Conservation (phyloP, 2,329 filamentous ascomycete genomes). For the Aureobasidium musti region DNA sequence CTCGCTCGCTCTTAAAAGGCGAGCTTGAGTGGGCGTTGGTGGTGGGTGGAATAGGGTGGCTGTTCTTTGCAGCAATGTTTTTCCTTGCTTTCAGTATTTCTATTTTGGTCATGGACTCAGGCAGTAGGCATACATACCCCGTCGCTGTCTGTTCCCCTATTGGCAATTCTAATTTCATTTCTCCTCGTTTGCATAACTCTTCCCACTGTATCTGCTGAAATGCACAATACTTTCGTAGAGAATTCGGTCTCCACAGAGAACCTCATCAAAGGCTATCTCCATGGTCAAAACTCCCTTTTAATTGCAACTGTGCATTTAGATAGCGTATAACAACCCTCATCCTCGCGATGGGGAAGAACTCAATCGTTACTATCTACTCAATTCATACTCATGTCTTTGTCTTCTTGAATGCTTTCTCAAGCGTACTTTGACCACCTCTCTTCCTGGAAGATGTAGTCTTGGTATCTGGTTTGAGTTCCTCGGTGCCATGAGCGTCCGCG, state of each 20-base stretch:
- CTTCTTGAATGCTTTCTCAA: slow-evolving; percentile 40
- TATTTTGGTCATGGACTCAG: not conserved
- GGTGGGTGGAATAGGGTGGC: not conserved
- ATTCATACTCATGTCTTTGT: slow-evolving; percentile 31
- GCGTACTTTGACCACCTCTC: slow-evolving; percentile 40
- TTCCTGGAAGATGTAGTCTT: not conserved
- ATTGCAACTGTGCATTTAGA: too few species aligned
- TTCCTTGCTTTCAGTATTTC: slow-evolving; percentile 1
- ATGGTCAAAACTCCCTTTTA: too few species aligned
- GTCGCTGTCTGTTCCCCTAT: slow-evolving; percentile 7
- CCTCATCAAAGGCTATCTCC: too few species aligned
- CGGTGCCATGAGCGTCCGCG: slow-evolving; percentile 29
- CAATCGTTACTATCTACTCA: too few species aligned
- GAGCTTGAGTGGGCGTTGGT: slow-evolving; percentile 5
- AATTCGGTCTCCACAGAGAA: too few species aligned
- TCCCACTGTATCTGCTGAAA: too few species aligned
- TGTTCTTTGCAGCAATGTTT: slow-evolving; percentile 5
- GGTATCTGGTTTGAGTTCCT: not conserved
- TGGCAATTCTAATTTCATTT: not conserved
- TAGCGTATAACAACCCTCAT: too few species aligned
- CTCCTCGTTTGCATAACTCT: too few species aligned
- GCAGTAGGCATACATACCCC: slow-evolving; percentile 22
- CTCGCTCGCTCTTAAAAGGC: slow-evolving; percentile 4
- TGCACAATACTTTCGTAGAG: too few species aligned
- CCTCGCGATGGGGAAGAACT: too few species aligned